A percentile compares a stretch with the other conserved stretches of the same genome.
phyloP scores from a whole-genome alignment of 2,329 filamentous ascomycete species.

The Talaromyces atroroseus region DNA sequence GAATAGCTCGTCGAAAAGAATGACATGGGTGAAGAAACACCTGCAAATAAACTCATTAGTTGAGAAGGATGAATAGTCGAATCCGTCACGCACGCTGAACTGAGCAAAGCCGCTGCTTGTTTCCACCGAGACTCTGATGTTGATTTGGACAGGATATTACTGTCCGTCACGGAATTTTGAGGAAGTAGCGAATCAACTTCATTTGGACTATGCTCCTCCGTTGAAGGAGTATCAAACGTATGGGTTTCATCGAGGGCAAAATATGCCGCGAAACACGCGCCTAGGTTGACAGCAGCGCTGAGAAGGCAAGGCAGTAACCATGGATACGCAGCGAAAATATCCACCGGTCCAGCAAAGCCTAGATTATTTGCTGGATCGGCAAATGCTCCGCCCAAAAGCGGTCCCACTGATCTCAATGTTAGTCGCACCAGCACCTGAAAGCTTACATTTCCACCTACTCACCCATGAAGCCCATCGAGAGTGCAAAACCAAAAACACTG shows the following conservation, averaged over 20 bases:
- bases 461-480: neutral
- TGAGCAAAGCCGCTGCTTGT: neutral
- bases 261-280: neutral
- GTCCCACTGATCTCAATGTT: neutral
- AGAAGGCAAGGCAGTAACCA: conserved; percentile 1
- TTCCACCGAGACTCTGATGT: neutral
- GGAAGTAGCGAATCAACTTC: neutral
- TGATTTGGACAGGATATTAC: neutral
- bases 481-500: conserved; percentile 4
- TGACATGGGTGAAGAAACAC: conserved; percentile 4
- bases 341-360: neutral
- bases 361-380: neutral
- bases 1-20: conserved; percentile 5
- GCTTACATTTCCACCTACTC: neutral
- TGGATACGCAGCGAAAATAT: neutral
- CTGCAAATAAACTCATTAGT: neutral
- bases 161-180: neutral
- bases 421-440: neutral
- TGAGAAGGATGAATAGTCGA: neutral
- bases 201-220: neutral
- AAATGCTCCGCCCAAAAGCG: neutral
- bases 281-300: neutral
- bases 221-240: neutral
- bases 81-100: neutral
- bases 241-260: conserved; percentile 1